Percentiles rank a stretch among this genome's conserved stretches.
These are phyloP conservation scores for Dactylorhiza incarnata DNA, from an alignment of 106 monocot genomes.

Conservation along the genomic window DNA sequence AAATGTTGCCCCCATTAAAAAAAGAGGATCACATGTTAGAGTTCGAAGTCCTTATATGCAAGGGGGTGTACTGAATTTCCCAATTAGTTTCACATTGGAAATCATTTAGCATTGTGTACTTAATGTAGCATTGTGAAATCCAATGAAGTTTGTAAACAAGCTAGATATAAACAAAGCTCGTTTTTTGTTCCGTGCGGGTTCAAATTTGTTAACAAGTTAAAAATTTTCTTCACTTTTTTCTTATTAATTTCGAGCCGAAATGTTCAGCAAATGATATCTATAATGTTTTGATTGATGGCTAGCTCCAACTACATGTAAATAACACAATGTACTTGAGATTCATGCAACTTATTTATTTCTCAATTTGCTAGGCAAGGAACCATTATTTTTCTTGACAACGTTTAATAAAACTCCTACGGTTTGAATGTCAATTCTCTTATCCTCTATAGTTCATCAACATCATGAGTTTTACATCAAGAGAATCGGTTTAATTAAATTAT, in stretches of 20 bases:
- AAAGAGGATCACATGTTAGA: background rate
- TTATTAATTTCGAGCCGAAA: no score
- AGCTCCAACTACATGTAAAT: no score
- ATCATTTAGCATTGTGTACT: background rate
- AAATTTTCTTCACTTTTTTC: no score
- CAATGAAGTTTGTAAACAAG: background rate
- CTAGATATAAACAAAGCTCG: background rate
- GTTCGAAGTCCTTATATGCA: no score
- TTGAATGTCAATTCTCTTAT: background rate
- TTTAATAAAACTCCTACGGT: background rate
- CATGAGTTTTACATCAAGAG: background rate
- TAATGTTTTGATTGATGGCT: no score
- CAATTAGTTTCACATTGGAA: background rate
- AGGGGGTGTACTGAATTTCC: no score
- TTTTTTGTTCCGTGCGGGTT: no score
- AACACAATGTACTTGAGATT: no score
- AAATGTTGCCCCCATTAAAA: background rate
- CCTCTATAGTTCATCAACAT: background rate
- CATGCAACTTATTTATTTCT: background rate
- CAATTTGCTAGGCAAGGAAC: background rate
- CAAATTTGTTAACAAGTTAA: no score
- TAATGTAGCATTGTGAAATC: background rate
- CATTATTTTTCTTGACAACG: background rate
- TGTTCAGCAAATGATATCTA: no score
- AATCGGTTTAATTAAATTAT: no score